phyloP scores from a whole-genome alignment of 495 filamentous ascomycete species.

The Saxispiralis lemnorum region DNA sequence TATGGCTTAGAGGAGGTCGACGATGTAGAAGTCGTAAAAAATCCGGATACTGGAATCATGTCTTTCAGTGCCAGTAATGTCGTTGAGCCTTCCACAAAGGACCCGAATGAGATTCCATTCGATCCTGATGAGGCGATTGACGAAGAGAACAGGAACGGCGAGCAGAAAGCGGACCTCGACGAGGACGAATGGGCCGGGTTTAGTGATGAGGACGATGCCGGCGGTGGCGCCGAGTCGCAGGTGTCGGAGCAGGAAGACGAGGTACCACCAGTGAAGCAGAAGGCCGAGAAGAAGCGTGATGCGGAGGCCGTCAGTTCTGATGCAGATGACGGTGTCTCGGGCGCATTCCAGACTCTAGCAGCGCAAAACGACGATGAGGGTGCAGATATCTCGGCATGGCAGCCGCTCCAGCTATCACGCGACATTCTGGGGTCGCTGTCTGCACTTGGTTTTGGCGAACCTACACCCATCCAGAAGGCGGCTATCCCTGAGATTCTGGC shows the following conservation, averaged over 20 bases:
- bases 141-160: background rate
- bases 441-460: constrained; percentile 57
- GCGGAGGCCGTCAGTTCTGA: too few species aligned
- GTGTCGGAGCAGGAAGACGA: constrained; percentile 5
- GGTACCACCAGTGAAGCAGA: background rate
- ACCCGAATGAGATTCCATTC: background rate
- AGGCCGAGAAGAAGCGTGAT: background rate
- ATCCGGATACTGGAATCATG: constrained; percentile 35
- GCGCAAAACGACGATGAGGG: constrained; percentile 14
- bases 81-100: background rate
- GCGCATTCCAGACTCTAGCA: constrained; percentile 2
- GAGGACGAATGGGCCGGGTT: constrained; percentile 40
- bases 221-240: background rate
- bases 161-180: constrained; percentile 8
- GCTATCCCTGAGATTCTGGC: constrained; percentile 61
- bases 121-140: background rate
- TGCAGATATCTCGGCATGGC: constrained; percentile 57
- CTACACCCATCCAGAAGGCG: constrained; percentile 58
- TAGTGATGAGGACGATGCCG: constrained; percentile 24
- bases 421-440: constrained; percentile 54
- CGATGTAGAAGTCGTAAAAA: constrained; percentile 60
- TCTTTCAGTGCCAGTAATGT: constrained; percentile 13
- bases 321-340: background rate
- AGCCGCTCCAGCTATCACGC: constrained; percentile 47
- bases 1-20: constrained; percentile 87